These are phyloP conservation scores for Phylloporus arenicola DNA, from an alignment of 768 basidiomycete genomes.

Conservation along the genomic window DNA sequence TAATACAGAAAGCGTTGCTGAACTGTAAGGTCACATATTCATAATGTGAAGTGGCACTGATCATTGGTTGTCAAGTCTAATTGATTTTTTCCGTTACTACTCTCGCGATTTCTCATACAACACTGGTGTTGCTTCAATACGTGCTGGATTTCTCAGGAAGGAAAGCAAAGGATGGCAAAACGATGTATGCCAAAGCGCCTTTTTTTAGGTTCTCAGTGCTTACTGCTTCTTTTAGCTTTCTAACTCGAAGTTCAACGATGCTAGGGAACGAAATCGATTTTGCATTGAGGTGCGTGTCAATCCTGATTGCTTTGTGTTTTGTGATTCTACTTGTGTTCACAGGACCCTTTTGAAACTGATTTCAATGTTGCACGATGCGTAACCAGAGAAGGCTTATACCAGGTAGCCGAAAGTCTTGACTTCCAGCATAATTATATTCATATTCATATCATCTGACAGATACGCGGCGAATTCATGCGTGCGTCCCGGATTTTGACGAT, in stretches of 20 bases:
- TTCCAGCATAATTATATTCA: neutral
- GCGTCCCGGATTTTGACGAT: constrained; percentile 78
- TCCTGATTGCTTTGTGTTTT: neutral
- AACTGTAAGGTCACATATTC: constrained; percentile 55
- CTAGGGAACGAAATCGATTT: constrained; percentile 86
- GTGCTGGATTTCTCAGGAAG: constrained; percentile 84
- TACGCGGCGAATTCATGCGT: constrained; percentile 98
- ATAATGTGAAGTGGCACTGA: constrained; percentile 2
- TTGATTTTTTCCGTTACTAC: constrained; percentile 97
- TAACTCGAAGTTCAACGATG: constrained; percentile 53
- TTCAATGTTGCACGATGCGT: constrained; percentile 97
- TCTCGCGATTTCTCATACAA: constrained; percentile 91
- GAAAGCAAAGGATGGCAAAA: constrained; percentile 92
- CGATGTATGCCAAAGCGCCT: constrained; percentile 53
- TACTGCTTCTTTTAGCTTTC: constrained; percentile 37
- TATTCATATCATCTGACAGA: constrained; percentile 43
- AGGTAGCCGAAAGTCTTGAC: constrained; percentile 40
- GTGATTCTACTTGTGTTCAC: constrained; percentile 1
- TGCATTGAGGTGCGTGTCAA: constrained; percentile 77
- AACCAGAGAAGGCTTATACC: constrained; percentile 92
- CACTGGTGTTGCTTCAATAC: constrained; percentile 85
- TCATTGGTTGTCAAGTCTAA: constrained; percentile 52
- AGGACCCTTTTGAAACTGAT: constrained; percentile 97
- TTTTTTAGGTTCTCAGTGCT: neutral
- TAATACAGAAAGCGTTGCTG: constrained; percentile 88